Percentiles rank a stretch among this genome's conserved stretches.
Evolutionary conservation across 352 stramenopile genomes (phyloP).

Genomic region (Aphanomyces invadans): DNA sequence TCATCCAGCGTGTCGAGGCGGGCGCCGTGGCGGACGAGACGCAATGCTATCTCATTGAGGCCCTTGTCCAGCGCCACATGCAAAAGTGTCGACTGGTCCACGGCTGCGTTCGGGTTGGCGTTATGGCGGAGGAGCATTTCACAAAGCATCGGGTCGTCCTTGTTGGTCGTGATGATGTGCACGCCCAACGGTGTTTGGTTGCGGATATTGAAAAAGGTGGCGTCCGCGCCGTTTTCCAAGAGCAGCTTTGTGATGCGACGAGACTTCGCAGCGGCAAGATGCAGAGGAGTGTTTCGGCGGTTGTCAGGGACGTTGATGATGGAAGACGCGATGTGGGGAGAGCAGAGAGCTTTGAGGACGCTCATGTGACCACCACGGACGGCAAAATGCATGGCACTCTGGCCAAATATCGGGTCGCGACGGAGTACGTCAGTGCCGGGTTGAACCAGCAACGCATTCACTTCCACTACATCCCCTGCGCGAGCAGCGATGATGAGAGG

Average conservation of each 20-base stretch:
- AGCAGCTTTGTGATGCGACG: constrained; percentile 76
- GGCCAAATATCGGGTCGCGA: constrained; percentile 58
- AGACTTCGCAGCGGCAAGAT: constrained; percentile 72
- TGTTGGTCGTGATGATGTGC: constrained; percentile 67
- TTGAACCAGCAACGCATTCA: constrained; percentile 66
- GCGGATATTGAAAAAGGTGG: constrained; percentile 54
- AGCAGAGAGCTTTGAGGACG: constrained; percentile 60
- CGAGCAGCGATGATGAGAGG: constrained; percentile 53
- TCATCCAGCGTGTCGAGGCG: constrained; percentile 70
- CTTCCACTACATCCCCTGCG: constrained; percentile 51
- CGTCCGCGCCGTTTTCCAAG: constrained; percentile 58
- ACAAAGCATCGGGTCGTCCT: constrained; percentile 64
- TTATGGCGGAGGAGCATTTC: constrained; percentile 77
- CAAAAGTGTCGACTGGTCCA: constrained; percentile 61
- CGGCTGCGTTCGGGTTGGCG: constrained; percentile 51
- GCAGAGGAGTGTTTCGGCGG: constrained; percentile 66
- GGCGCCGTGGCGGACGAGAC: constrained; percentile 69
- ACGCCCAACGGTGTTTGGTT: constrained; percentile 66
- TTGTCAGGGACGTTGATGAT: constrained; percentile 67
- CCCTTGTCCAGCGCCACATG: constrained; percentile 66
- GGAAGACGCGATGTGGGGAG: constrained; percentile 45
- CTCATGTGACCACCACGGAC: constrained; percentile 70
- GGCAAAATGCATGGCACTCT: constrained; percentile 72
- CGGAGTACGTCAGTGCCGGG: constrained; percentile 53
- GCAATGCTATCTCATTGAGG: constrained; percentile 64